Percentiles rank a stretch among this genome's conserved stretches.
Conservation (phyloP, 371 early-diverging fungal genomes). For the Mortierella sp. region DNA sequence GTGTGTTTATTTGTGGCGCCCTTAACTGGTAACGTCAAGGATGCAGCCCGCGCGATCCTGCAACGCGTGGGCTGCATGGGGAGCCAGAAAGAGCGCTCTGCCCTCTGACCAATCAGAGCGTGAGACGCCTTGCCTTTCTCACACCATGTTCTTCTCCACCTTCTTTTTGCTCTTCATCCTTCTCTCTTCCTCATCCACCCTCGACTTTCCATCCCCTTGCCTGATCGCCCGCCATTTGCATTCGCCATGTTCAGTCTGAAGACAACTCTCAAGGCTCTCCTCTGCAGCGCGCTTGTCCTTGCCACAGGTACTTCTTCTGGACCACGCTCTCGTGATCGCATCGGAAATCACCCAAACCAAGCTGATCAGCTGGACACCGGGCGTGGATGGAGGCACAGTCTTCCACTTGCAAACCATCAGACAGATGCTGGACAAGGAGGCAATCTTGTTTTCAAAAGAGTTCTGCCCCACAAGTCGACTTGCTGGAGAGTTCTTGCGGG, state of each 20-base stretch:
- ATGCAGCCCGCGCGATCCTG: too few relatives aligned
- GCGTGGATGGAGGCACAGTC: too few relatives aligned
- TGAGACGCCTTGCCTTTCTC: constrained; percentile 63
- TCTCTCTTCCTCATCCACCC: constrained; percentile 4
- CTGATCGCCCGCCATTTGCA: constrained; percentile 10
- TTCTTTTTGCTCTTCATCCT: constrained; percentile 8
- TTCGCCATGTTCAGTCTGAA: constrained; percentile 48
- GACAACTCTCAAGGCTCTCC: constrained; percentile 51
- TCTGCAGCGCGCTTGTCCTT: constrained; percentile 44
- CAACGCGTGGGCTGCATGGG: too few relatives aligned
- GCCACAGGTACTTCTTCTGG: constrained; percentile 41
- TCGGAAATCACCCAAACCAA: background rate
- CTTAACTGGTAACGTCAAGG: constrained; percentile 70
- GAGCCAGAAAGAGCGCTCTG: too few relatives aligned
- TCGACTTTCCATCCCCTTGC: constrained; percentile 1
- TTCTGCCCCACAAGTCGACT: too few relatives aligned
- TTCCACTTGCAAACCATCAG: too few relatives aligned
- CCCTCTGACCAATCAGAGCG: constrained; percentile 45
- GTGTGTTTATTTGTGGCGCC: background rate
- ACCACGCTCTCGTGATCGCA: background rate
- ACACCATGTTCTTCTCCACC: constrained; percentile 62
- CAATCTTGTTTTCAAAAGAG: too few relatives aligned
- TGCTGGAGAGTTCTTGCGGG: too few relatives aligned
- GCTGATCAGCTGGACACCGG: background rate
- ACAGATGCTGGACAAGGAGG: too few relatives aligned